phyloP scores from a whole-genome alignment of 78 protist species.

The Dictyostelium capitatum region DNA sequence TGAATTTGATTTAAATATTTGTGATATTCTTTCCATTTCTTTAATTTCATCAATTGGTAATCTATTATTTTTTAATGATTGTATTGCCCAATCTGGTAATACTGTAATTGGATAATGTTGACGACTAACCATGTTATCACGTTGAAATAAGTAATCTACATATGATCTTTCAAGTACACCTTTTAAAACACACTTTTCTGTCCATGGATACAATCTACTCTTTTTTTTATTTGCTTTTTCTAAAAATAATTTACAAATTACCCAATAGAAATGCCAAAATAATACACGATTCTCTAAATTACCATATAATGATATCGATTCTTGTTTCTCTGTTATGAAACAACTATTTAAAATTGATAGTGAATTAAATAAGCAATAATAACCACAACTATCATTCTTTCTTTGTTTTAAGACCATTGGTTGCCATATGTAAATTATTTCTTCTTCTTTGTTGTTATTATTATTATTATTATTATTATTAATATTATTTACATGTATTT shows the following conservation, averaged over 20 bases:
- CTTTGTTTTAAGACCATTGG: constrained; percentile 62
- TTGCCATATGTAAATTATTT: constrained; percentile 58
- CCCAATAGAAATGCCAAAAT: constrained; percentile 59
- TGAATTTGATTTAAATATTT: constrained; percentile 17
- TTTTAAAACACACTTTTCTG: constrained; percentile 55
- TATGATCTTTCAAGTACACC: constrained; percentile 70
- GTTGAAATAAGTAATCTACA: constrained; percentile 41
- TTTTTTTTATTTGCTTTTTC: constrained; percentile 36
- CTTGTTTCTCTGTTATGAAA: not conserved
- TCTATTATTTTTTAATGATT: constrained; percentile 53
- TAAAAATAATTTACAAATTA: not conserved
- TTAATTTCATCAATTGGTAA: constrained; percentile 49
- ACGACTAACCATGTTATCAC: constrained; percentile 35
- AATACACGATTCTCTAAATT: constrained; percentile 7
- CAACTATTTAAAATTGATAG: constrained; percentile 19
- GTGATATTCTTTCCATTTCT: constrained; percentile 13
- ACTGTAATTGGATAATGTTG: constrained; percentile 73
- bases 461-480: no score
- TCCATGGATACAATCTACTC: constrained; percentile 57
- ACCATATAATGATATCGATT: not conserved
- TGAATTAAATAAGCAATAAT: constrained; percentile 68
- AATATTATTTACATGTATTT: not conserved
- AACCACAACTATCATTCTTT: constrained; percentile 80
- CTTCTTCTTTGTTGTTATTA: no score
- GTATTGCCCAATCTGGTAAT: constrained; percentile 57